Evolutionary conservation across 2,329 filamentous ascomycete genomes (phyloP).

Genomic region (Endocalyx cinctus): DNA sequence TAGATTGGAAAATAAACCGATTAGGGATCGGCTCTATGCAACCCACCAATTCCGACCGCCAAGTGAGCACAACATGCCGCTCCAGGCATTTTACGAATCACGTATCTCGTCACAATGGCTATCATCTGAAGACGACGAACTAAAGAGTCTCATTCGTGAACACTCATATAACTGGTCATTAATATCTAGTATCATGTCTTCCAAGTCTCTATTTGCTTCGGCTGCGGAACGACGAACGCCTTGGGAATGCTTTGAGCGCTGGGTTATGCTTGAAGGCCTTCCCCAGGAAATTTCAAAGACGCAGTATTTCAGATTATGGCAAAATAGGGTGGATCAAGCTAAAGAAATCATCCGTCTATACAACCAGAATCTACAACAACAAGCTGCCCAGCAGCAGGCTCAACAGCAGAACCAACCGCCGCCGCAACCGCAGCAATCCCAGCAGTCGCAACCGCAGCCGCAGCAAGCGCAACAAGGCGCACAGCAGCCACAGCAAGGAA

Average conservation of each 20-base stretch:
- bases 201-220: constrained; percentile 73
- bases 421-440: constrained; percentile 17
- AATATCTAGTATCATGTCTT: constrained; percentile 74
- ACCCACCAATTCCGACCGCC: constrained; percentile 91
- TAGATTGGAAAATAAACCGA: constrained; percentile 80
- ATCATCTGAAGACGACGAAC: constrained; percentile 81
- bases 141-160: constrained; percentile 79
- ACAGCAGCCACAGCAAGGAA: constrained; percentile 25
- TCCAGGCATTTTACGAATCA: constrained; percentile 84
- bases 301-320: constrained; percentile 81
- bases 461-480: constrained; percentile 17
- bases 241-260: constrained; percentile 98
- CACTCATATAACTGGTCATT: constrained; percentile 98
- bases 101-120: constrained; percentile 89
- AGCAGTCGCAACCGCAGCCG: constrained; percentile 22
- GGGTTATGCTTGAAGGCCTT: constrained; percentile 86
- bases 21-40: constrained; percentile 84
- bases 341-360: constrained; percentile 51
- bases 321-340: constrained; percentile 54
- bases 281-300: constrained; percentile 93
- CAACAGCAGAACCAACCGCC: constrained; percentile 17
- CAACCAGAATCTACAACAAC: constrained; percentile 39
- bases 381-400: constrained; percentile 24
- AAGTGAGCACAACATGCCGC: constrained; percentile 86
- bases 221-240: constrained; percentile 86